A percentile compares a stretch with the other conserved stretches of the same genome.
These are phyloP conservation scores for Rutidosis leptorrhynchoides DNA, from an alignment of 129 eudicot species.

Conservation along the genomic window DNA sequence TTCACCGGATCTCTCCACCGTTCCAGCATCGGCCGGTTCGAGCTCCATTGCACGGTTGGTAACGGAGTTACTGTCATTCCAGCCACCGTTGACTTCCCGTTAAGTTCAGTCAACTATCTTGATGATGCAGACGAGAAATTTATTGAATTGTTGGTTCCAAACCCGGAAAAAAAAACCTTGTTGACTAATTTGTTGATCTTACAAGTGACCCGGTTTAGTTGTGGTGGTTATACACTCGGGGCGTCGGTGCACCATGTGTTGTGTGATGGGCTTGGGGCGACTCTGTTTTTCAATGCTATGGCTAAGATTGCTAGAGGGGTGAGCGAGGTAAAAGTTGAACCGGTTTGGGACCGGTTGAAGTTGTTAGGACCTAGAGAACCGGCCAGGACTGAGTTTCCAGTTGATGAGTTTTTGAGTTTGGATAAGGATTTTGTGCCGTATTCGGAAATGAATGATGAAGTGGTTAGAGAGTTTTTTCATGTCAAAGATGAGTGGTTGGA, in stretches of 20 bases:
- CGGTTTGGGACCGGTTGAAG: conserved; percentile 65
- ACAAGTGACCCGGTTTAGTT: conserved; percentile 56
- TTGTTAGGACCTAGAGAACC: conserved; percentile 74
- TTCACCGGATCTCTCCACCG: conserved; percentile 54
- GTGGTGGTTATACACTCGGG: conserved; percentile 75
- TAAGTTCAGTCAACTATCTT: conserved; percentile 36
- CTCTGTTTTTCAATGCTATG: conserved; percentile 57
- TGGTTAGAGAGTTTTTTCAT: conserved; percentile 42
- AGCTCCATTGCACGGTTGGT: conserved; percentile 53
- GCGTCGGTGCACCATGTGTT: conserved; percentile 62
- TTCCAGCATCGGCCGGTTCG: conserved; percentile 45
- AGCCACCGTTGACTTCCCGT: conserved; percentile 43
- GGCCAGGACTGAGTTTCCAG: conserved; percentile 42
- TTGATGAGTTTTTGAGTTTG: conserved; percentile 45
- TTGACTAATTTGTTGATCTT: conserved; percentile 43
- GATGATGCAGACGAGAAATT: conserved; percentile 42
- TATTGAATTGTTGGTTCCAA: conserved; percentile 50
- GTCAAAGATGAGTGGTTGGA: conserved; percentile 71
- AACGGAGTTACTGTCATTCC: conserved; percentile 47
- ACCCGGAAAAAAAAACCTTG: conserved; percentile 40
- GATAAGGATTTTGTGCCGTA: conserved; percentile 49
- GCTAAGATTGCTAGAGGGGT: conserved; percentile 71
- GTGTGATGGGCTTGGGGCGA: conserved; percentile 72
- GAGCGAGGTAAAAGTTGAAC: conserved; percentile 38
- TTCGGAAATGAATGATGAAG: conserved; percentile 34